A percentile compares a stretch with the other conserved stretches of the same genome.
Evolutionary conservation across 2,329 filamentous ascomycete species (phyloP).

Genomic region (Didymella sp.): DNA sequence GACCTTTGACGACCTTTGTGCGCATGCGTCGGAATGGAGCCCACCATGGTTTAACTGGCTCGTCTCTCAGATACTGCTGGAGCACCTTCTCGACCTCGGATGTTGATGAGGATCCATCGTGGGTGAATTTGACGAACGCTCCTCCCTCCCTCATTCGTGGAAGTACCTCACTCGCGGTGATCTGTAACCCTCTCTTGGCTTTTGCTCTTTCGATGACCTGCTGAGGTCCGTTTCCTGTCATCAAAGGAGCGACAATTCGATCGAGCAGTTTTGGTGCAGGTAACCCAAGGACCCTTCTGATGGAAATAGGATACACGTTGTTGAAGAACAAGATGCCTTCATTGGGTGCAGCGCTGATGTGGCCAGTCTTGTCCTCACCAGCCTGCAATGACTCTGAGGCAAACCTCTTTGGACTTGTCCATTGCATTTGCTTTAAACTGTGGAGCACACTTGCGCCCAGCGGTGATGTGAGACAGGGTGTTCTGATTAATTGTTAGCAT

Average conservation of each 20-base stretch:
- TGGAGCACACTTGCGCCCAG: constrained; percentile 2
- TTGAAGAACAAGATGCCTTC: constrained; percentile 91
- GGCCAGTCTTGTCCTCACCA: constrained; percentile 74
- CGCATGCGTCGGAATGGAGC: constrained; percentile 79
- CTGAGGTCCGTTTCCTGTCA: constrained; percentile 63
- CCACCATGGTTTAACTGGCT: constrained; percentile 86
- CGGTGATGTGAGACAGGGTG: constrained; percentile 12
- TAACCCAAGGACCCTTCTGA: constrained; percentile 67
- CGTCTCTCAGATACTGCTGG: constrained; percentile 67
- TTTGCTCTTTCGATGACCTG: constrained; percentile 65
- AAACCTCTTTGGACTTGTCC: constrained; percentile 28
- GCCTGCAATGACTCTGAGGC: constrained; percentile 49
- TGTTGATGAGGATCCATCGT: constrained; percentile 56
- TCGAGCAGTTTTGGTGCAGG: constrained; percentile 61
- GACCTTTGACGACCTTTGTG: constrained; percentile 77
- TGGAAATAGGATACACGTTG: constrained; percentile 83
- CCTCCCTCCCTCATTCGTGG: constrained; percentile 90
- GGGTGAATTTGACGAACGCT: constrained; percentile 85
- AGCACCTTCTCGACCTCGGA: constrained; percentile 68
- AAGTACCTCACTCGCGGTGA: constrained; percentile 81
- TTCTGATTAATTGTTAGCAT: constrained; percentile 33
- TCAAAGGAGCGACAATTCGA: constrained; percentile 58
- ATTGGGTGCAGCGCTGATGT: constrained; percentile 77
- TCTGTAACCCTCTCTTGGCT: constrained; percentile 62
- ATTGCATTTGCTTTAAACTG: constrained; percentile 11